phyloP scores from a whole-genome alignment of 2,329 filamentous ascomycete genomes.

The Ophiostoma himal-ulmi region DNA sequence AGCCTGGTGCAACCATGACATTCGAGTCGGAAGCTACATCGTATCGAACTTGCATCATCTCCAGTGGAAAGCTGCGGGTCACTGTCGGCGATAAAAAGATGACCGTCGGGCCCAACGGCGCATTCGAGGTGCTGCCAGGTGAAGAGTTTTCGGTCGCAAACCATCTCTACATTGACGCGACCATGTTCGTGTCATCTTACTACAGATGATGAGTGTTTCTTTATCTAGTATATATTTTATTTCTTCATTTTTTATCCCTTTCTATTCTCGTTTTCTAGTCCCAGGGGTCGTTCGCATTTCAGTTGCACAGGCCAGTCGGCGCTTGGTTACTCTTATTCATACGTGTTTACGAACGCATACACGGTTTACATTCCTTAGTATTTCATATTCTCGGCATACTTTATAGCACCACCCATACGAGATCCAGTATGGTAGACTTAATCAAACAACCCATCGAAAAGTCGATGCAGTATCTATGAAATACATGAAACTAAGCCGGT shows the following conservation, averaged over 20 bases:
- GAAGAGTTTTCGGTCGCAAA: slow-evolving; percentile 39
- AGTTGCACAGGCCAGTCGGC: no score
- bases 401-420: not conserved
- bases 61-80: slow-evolving; percentile 32
- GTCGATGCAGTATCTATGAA: no score
- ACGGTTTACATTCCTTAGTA: not conserved
- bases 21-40: slow-evolving; percentile 26
- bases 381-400: not conserved
- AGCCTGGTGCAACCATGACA: slow-evolving; percentile 26
- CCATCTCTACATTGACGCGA: slow-evolving; percentile 40
- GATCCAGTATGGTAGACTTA: not conserved
- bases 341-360: not conserved
- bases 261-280: no score
- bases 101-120: slow-evolving; percentile 40
- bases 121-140: slow-evolving; percentile 40
- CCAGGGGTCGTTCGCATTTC: no score
- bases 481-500: not conserved
- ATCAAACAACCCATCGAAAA: no score
- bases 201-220: not conserved
- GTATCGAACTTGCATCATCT: slow-evolving; percentile 31
- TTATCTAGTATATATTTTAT: not conserved
- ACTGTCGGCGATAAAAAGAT: slow-evolving; percentile 34
- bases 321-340: no score
- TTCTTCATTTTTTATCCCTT: not conserved
- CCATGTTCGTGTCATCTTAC: slow-evolving; percentile 34